Conservation (phyloP, 495 filamentous ascomycete genomes). For the Halenospora varia region DNA sequence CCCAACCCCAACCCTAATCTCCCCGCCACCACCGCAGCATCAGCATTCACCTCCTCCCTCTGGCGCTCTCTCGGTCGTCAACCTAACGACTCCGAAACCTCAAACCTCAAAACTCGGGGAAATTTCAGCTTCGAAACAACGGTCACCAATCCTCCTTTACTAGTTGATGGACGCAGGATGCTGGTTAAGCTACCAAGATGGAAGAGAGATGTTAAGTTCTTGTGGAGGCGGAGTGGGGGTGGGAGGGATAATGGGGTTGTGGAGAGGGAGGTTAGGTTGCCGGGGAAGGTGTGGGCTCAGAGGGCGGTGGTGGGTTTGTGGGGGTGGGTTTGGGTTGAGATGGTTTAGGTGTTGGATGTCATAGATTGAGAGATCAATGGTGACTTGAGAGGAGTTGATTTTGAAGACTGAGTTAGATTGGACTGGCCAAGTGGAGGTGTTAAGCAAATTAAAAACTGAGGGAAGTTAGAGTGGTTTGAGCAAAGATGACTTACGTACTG, state of each 20-base stretch:
- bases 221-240: background rate
- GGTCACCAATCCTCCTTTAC: background rate
- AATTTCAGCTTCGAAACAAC: background rate
- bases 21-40: background rate
- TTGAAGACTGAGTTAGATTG: too few species aligned
- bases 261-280: constrained; percentile 4
- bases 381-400: too few species aligned
- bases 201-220: background rate
- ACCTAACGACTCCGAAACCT: background rate
- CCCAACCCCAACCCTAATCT: background rate
- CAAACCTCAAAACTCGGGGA: background rate
- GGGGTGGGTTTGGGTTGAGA: constrained; percentile 10
- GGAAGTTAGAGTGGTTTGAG: too few species aligned
- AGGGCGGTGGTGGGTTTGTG: constrained; percentile 1
- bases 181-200: background rate
- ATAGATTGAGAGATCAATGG: too few species aligned
- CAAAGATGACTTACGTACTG: too few species aligned
- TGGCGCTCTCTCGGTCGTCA: too few species aligned
- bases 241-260: background rate
- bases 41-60: background rate
- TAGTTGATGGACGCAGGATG: constrained; percentile 8
- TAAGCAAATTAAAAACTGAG: too few species aligned
- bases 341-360: background rate
- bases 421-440: too few species aligned
- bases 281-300: background rate